A percentile compares a stretch with the other conserved stretches of the same genome.
Conservation (phyloP, 352 stramenopile species). For the Plasmopara viticola region DNA sequence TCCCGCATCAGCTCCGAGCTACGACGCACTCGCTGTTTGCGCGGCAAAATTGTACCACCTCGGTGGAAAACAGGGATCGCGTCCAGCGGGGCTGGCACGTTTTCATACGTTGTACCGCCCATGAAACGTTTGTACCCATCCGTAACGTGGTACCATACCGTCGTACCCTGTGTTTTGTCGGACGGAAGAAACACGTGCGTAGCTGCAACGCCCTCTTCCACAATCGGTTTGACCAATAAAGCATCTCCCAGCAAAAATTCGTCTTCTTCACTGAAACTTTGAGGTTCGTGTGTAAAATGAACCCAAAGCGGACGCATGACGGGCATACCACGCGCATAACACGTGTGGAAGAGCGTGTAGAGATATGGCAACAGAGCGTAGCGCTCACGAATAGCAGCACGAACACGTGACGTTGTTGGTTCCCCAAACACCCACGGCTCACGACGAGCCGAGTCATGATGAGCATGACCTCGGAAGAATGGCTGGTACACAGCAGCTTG, state of each 20-base stretch:
- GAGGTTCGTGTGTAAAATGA: constrained; percentile 88
- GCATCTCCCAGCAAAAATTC: constrained; percentile 93
- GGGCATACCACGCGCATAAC: constrained; percentile 53
- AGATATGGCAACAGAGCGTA: constrained; percentile 97
- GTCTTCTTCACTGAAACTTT: constrained; percentile 87
- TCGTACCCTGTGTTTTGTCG: constrained; percentile 16
- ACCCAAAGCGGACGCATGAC: constrained; percentile 95
- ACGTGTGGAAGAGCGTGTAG: constrained; percentile 85
- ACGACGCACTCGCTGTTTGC: constrained; percentile 94
- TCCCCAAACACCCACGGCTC: constrained; percentile 98
- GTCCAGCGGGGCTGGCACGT: constrained; percentile 85
- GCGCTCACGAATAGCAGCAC: constrained; percentile 88
- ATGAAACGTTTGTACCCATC: constrained; percentile 51
- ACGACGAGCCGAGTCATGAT: constrained; percentile 97
- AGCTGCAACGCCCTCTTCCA: constrained; percentile 65
- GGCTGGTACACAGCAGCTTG: constrained; percentile 94
- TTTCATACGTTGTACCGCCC: constrained; percentile 49
- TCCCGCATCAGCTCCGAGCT: constrained; percentile 92
- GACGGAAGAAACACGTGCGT: constrained; percentile 89
- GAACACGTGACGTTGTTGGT: constrained; percentile 85
- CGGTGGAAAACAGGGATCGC: constrained; percentile 96
- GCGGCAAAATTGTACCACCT: constrained; percentile 91
- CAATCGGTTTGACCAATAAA: constrained; percentile 95
- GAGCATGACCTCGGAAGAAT: constrained; percentile 98
- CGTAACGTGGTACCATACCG: constrained; percentile 91